Evolutionary conservation across 2,329 filamentous ascomycete species (phyloP), one percentile per base, ranked within the genome.

Genomic region (Ophiostoma fasciatum): DNA sequence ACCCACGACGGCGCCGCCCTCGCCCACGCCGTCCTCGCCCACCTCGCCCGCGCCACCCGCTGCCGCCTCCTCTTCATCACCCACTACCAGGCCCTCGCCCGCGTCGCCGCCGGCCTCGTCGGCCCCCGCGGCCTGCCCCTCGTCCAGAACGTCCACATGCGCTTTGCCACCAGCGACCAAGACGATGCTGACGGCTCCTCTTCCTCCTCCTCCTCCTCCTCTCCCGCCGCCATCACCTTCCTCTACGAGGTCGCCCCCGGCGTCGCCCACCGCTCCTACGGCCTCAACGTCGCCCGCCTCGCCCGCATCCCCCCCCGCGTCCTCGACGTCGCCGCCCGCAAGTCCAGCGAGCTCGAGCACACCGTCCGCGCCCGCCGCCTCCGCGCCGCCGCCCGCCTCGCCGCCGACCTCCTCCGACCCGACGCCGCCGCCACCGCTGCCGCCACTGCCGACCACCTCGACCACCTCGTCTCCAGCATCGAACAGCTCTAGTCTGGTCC

Each of bases 1-100:
- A 98, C 90, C 9, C 85, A 96, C 53, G 90, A 98, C 55, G 90
- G 90, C 37, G 85, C 93, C 5, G 90, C 90, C 38, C 96, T 98
- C 48, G 90, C 90, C 2, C 80, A 93, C 48, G 82, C 85, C 18
- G 90, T 98, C 5, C 66, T 98, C 6, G 75, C 88, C 40, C 78
- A 92, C 50, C 72, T 96, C 42, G 78, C 92, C 19, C 67, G 74
- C 18, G 71, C 85, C 13, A 69, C 78, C 1, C 66, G 69, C 36
- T 83, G 83, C 42, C 65, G 94, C 31, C 93, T 84, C 6, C 66
- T 98, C 28, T 98, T 98, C 63, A 94, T 98, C 55, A 98, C 90
- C 4, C 90, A 98, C 59, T 98, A 98, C 56, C 90, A 98, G 59
- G 78, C 78, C 45, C 70, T 98, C 1, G 74, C 76, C 9, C 61